Conservation (phyloP, 495 filamentous ascomycete species). For the Penicillium coprophilum region DNA sequence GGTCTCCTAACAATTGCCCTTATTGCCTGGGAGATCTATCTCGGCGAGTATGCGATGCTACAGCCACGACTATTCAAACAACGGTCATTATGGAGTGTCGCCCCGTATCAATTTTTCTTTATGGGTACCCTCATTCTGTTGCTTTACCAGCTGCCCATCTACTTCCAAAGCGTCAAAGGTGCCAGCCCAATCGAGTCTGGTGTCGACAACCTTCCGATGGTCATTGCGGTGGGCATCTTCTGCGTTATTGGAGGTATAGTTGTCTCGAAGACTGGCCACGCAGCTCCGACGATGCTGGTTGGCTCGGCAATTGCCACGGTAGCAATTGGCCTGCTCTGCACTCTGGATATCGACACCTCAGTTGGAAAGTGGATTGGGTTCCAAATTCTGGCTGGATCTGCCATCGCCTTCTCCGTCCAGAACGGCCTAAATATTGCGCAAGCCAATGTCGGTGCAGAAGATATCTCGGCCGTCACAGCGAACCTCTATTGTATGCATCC, state of each 20-base stretch:
- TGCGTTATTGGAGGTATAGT: too few relatives aligned
- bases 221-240: neutral
- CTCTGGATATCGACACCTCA: slow-evolving; percentile 30
- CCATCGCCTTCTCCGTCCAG: neutral
- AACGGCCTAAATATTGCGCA: neutral
- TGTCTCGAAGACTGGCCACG: too few relatives aligned
- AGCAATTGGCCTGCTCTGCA: slow-evolving; percentile 63
- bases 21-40: neutral
- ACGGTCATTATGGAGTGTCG: neutral
- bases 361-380: slow-evolving; percentile 60
- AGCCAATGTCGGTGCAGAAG: neutral
- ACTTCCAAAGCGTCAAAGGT: neutral
- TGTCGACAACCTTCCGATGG: neutral
- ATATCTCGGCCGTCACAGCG: neutral
- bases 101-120: neutral
- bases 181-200: neutral
- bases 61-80: neutral
- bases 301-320: slow-evolving; percentile 24
- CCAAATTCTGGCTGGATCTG: slow-evolving; percentile 57
- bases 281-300: too few relatives aligned
- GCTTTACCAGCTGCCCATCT: neutral
- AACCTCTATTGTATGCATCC: neutral
- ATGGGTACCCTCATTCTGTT: neutral
- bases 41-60: neutral
- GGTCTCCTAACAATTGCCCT: neutral